These are phyloP conservation scores for Fragilaria crotonensis DNA, from an alignment of 108 stramenopile genomes.

Conservation along the genomic window DNA sequence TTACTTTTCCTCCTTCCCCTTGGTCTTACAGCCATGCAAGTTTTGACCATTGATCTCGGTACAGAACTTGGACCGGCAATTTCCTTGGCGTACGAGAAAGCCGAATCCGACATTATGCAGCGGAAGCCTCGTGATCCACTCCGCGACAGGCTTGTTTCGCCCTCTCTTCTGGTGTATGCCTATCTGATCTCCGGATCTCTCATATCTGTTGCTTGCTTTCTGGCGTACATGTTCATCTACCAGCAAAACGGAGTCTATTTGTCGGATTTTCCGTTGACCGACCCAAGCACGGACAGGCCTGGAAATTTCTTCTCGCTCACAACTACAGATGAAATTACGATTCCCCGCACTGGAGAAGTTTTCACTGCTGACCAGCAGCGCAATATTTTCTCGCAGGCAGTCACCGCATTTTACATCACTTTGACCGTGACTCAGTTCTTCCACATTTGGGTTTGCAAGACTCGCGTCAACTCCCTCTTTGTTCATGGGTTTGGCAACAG, in stretches of 20 bases:
- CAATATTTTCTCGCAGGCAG: not conserved
- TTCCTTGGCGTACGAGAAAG: conserved; percentile 13
- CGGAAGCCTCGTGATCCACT: conserved; percentile 8
- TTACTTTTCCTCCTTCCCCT: not conserved
- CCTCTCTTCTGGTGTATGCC: no score
- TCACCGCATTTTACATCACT: not conserved
- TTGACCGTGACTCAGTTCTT: not conserved
- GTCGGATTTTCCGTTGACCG: no score
- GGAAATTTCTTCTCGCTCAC: no score
- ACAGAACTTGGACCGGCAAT: conserved; percentile 2
- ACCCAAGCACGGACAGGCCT: no score
- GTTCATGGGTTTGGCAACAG: not conserved
- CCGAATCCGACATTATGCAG: conserved; percentile 6
- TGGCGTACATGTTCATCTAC: no score
- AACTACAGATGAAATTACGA: no score
- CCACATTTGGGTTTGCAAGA: not conserved
- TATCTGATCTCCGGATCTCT: no score
- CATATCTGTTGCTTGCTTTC: no score
- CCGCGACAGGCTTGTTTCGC: no score
- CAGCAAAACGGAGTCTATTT: no score
- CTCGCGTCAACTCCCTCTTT: not conserved
- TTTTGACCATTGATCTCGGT: conserved; percentile 14
- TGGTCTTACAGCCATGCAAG: conserved; percentile 15
- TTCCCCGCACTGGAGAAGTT: no score
- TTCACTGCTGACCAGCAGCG: no score